A percentile compares a stretch with the other conserved stretches of the same genome.
These are phyloP conservation scores for Stachybotrys chlorohalonatus DNA, from an alignment of 2,329 filamentous ascomycete genomes.

Conservation along the genomic window DNA sequence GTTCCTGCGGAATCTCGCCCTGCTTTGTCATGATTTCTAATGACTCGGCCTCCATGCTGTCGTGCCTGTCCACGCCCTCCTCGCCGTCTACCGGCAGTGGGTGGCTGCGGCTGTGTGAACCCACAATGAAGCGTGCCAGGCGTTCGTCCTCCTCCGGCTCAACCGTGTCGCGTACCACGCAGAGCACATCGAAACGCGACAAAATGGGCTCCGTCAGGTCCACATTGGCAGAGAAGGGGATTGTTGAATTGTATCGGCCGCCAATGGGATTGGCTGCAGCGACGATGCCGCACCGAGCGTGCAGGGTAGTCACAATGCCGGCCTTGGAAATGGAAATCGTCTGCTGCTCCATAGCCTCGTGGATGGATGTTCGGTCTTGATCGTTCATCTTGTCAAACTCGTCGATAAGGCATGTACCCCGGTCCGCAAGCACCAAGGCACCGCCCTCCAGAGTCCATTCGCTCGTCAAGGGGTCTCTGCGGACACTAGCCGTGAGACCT, in stretches of 20 bases:
- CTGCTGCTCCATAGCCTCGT: conserved; percentile 99
- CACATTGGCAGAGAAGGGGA: conserved; percentile 93
- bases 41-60: conserved; percentile 13
- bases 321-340: conserved; percentile 99
- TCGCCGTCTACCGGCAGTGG: conserved; percentile 41
- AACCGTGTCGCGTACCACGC: conserved; percentile 90
- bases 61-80: conserved; percentile 3
- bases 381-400: conserved; percentile 99
- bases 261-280: conserved; percentile 95
- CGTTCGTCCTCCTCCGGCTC: conserved; percentile 89
- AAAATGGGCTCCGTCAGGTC: conserved; percentile 95
- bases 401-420: conserved; percentile 91
- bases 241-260: conserved; percentile 91
- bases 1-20: conserved; percentile 78
- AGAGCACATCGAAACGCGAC: conserved; percentile 95
- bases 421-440: conserved; percentile 87
- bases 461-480: conserved; percentile 86
- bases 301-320: conserved; percentile 93
- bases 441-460: conserved; percentile 98
- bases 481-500: conserved; percentile 93
- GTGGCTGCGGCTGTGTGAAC: conserved; percentile 87
- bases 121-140: conserved; percentile 87
- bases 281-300: conserved; percentile 92
- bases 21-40: conserved; percentile 24
- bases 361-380: conserved; percentile 93